A percentile compares a stretch with the other conserved stretches of the same genome.
These are phyloP conservation scores for Microsporum canis DNA, from an alignment of 2,329 filamentous ascomycete genomes.

Conservation along the genomic window DNA sequence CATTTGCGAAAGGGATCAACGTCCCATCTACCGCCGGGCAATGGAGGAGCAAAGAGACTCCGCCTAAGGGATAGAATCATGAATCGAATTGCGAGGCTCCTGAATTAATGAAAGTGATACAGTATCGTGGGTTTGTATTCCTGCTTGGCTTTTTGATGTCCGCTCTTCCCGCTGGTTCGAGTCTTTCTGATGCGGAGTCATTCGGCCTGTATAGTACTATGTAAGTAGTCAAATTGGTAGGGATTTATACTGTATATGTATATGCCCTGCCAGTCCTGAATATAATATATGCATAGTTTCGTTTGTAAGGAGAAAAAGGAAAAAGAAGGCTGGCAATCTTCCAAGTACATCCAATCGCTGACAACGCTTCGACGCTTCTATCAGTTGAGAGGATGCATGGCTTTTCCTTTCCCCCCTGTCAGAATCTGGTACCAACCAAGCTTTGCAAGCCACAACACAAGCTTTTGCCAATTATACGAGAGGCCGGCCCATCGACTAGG, in stretches of 20 bases:
- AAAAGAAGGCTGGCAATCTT: too few species aligned
- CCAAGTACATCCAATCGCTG: too few species aligned
- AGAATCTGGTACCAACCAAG: neutral
- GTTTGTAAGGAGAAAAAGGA: neutral
- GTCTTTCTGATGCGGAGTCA: neutral
- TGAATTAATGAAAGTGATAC: neutral
- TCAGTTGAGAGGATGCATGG: neutral
- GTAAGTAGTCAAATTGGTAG: neutral
- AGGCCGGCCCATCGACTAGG: neutral
- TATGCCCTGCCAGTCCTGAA: neutral
- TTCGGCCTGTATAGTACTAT: neutral
- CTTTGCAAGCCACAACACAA: slow-evolving; percentile 2
- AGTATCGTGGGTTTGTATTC: neutral
- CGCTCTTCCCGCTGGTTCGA: neutral
- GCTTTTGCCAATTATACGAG: neutral
- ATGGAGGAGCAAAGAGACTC: neutral
- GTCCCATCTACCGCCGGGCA: neutral
- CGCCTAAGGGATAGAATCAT: neutral
- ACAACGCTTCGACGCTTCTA: too few species aligned
- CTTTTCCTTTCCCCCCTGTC: too few species aligned
- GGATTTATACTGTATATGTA: neutral
- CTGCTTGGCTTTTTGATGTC: neutral
- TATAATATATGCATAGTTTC: neutral
- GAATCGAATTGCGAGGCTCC: neutral
- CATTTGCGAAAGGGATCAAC: neutral